Base-by-base conservation (phyloP, 1,284 basidiomycete genomes). In the Peniophora sp. region DNA sequence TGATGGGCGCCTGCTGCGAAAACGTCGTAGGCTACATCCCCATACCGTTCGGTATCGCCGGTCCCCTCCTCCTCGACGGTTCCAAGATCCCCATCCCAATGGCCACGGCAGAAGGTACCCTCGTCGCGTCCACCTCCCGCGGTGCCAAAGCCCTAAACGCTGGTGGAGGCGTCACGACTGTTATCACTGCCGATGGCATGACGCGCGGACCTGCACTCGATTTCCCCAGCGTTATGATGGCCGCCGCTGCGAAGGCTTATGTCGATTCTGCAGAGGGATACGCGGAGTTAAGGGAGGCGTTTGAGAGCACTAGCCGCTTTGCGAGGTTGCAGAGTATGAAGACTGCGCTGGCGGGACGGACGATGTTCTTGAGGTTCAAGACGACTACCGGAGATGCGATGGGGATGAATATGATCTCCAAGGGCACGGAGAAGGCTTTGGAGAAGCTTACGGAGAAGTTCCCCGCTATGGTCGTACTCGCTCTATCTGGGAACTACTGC, bases 341-440 rank as follows among this genome's bases (percentile, higher is more conserved):
- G 76, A 85, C 83, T 47, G 88, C 86, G 1, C 73, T 96, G 63
- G 94, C 94, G 2, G 94, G 94, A 20, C 78, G 94, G 39, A 97
- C 94, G 36, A 73, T 99, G 38, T 99, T 88, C 66, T 86, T 98
- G n/a, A 82, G 97, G 47, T 98, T 99, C 63, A 90, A 90, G 46
- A 98, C 94, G 53, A 86, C 78, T 49, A 99, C 97, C 0, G 97
- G 97, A 51, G 97, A 99, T 64, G 97, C 96, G 25, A 99, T 99
- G 96, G 96, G 96, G 32, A 99, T 99, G 97, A 99, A 99, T 75
- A 99, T 99, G 96, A 92, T 94, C 64, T 89, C 86, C 23, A 96
- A 96, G 70, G 94, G 94, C 6, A 93, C 91, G 9, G 97, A 99
- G 72, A 92, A 92, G 69, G 92, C 94, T 19, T 79, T 99, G 17